Conservation (phyloP, 495 filamentous ascomycete species). For the Xylaria bambusicola region DNA sequence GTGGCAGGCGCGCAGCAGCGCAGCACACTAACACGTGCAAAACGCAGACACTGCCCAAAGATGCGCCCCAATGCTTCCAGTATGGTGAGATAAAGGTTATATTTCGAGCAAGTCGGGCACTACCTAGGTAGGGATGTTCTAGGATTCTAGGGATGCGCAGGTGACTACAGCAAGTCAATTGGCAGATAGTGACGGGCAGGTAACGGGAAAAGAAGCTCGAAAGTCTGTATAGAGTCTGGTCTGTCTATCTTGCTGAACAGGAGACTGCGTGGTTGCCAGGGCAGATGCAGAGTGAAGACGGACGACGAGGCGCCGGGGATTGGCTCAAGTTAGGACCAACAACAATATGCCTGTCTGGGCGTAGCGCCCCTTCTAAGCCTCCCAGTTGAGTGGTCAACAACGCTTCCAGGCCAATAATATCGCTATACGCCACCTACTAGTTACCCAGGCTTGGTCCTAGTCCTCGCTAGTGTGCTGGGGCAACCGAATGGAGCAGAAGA, state of each 20-base stretch:
- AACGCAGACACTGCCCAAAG: neutral
- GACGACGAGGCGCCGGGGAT: neutral
- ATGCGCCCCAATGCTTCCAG: neutral
- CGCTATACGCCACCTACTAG: too few relatives aligned
- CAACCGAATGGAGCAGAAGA: too few relatives aligned
- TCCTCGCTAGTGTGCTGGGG: too few relatives aligned
- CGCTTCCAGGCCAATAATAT: slow-evolving; percentile 12
- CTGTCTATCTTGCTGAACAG: too few relatives aligned
- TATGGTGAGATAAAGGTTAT: neutral
- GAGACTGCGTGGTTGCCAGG: slow-evolving; percentile 30
- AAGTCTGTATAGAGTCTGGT: too few relatives aligned
- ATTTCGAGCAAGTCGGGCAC: too few relatives aligned
- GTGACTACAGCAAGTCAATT: neutral
- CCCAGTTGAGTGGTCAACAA: slow-evolving; percentile 14
- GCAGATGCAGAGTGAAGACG: neutral
- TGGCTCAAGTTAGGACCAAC: slow-evolving; percentile 30
- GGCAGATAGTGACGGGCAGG: neutral
- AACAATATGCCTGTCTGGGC: slow-evolving; percentile 32
- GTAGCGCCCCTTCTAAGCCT: slow-evolving; percentile 22
- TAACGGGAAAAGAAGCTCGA: neutral
- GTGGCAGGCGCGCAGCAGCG: slow-evolving; percentile 1
- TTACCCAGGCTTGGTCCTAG: too few relatives aligned
- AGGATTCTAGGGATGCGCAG: neutral
- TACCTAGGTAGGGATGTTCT: too few relatives aligned
- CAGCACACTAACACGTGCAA: slow-evolving; percentile 3